phyloP scores from a whole-genome alignment of 2,329 filamentous ascomycete species.

The Diaporthe sp. region DNA sequence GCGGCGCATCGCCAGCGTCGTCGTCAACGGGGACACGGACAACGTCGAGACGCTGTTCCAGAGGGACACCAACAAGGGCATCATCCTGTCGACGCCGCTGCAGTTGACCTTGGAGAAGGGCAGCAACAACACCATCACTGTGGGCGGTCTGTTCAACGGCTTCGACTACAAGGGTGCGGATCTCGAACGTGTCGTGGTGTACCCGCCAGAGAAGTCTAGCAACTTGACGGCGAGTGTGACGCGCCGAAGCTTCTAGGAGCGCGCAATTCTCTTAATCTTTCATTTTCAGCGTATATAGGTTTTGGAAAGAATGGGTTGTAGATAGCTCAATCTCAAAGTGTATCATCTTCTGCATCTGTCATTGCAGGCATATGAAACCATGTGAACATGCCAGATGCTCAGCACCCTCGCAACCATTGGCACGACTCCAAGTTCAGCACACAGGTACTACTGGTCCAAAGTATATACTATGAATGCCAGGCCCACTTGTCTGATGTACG shows the following conservation, averaged over 20 bases:
- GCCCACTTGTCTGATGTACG: too few species aligned
- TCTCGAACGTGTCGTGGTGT: slow-evolving; percentile 71
- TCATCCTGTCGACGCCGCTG: slow-evolving; percentile 71
- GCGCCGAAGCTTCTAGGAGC: background rate
- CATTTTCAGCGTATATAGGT: background rate
- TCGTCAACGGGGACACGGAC: slow-evolving; percentile 64
- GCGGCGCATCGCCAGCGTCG: slow-evolving; percentile 70
- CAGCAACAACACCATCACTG: slow-evolving; percentile 64
- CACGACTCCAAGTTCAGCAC: too few species aligned
- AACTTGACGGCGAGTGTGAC: slow-evolving; percentile 7
- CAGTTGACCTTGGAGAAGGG: slow-evolving; percentile 67
- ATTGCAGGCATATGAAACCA: background rate
- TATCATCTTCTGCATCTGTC: background rate
- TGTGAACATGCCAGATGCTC: background rate
- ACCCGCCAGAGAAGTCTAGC: slow-evolving; percentile 63
- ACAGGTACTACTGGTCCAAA: too few species aligned
- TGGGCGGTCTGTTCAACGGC: slow-evolving; percentile 70
- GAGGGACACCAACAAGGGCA: slow-evolving; percentile 68
- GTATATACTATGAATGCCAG: too few species aligned
- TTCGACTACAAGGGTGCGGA: slow-evolving; percentile 70
- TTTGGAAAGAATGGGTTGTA: background rate
- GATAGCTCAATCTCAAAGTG: background rate
- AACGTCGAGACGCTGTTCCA: slow-evolving; percentile 65
- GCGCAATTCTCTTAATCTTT: background rate
- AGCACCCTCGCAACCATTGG: background rate